phyloP scores from a whole-genome alignment of 148 eudicot genomes.

The Rhododendron griersonianum region DNA sequence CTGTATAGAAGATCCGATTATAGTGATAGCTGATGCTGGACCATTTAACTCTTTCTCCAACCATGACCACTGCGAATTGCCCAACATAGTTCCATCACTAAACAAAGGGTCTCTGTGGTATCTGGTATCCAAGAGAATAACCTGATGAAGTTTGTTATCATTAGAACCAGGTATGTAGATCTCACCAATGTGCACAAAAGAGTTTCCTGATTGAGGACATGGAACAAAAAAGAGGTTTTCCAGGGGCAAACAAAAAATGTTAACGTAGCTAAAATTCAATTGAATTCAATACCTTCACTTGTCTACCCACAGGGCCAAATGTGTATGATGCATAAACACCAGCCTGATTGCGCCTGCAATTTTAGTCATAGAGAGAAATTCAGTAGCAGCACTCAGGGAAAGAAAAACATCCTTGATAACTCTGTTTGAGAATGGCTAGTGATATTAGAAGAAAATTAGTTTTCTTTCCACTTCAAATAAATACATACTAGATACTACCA shows the following conservation, averaged over 20 bases:
- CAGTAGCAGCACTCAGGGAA: background rate
- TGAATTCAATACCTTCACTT: constrained; percentile 48
- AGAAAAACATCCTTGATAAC: background rate
- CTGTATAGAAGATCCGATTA: constrained; percentile 77
- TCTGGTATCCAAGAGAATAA: constrained; percentile 74
- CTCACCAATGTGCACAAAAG: background rate
- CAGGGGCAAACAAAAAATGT: background rate
- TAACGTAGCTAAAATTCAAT: constrained; percentile 1
- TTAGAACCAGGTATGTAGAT: constrained; percentile 9
- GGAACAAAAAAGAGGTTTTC: background rate
- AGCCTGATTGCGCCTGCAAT: constrained; percentile 66
- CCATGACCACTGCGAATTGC: constrained; percentile 67
- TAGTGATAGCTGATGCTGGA: constrained; percentile 50
- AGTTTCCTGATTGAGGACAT: background rate
- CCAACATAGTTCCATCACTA: constrained; percentile 69
- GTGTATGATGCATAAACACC: constrained; percentile 74
- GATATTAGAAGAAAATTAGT: background rate
- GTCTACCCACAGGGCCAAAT: constrained; percentile 53
- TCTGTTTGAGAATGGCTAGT: background rate
- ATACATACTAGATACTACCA: background rate
- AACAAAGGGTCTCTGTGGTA: constrained; percentile 65
- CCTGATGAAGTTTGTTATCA: constrained; percentile 33
- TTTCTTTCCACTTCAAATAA: background rate
- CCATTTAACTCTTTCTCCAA: constrained; percentile 55
- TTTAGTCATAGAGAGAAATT: background rate